Evolutionary conservation across 75 land plant species (phyloP).

Genomic region (Azolla pinnata): DNA sequence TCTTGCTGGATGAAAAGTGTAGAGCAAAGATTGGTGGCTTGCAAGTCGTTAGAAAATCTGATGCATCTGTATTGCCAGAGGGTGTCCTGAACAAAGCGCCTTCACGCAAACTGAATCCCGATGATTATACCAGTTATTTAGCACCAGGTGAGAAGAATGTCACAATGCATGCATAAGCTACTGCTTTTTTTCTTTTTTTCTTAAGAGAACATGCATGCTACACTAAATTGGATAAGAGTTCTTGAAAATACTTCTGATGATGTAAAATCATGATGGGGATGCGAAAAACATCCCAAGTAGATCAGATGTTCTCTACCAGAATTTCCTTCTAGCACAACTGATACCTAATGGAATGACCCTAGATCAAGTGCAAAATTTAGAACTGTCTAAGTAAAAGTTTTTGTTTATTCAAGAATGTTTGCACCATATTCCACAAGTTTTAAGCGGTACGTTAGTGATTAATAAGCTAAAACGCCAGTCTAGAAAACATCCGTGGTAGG

Average conservation of each 20-base stretch:
- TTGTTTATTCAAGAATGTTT: background rate
- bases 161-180: background rate
- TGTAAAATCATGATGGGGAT: no score
- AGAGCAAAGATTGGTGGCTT: slow-evolving; percentile 2
- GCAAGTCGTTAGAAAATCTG: background rate
- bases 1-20: background rate
- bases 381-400: background rate
- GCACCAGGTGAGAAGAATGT: slow-evolving; percentile 4
- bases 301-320: no score
- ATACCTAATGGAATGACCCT: background rate
- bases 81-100: background rate
- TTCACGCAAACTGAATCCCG: background rate
- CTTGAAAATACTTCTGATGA: no score
- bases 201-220: background rate
- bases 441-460: background rate
- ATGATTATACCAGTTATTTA: background rate
- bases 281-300: no score
- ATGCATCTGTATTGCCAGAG: background rate
- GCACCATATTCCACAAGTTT: background rate
- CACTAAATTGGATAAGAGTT: no score
- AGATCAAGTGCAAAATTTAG: background rate
- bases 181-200: background rate
- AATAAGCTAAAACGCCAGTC: background rate
- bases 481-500: background rate
- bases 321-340: background rate